Base-by-base conservation (phyloP, 2,329 filamentous ascomycete genomes). In the Mycogone perniciosa region DNA sequence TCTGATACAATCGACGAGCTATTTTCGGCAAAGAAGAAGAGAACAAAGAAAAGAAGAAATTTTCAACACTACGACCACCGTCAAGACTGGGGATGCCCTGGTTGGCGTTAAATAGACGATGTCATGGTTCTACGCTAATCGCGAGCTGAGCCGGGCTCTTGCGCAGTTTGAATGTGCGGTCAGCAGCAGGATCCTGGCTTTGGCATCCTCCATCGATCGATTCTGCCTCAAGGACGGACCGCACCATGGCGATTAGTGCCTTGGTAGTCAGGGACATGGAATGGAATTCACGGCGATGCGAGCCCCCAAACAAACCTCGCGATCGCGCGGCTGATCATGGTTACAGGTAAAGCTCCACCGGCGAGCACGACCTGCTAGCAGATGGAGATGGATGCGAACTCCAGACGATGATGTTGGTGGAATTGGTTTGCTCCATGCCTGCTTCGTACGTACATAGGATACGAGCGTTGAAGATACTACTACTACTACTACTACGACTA, bases 81-180 rank as follows among this genome's bases (percentile, higher is more conserved):
- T 20, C 31, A 27, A 46, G 27, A 11, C 41, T 37, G 29, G 31
- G 46, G 34, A 43, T 31, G 39, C 44, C 50, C 35, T 39, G 50
- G 43, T 42, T 34, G 38, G 29, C 38, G 39, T 48, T 33, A 13
- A 46, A 46, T 45, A 46, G 31, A 42, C 34, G 27, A 46, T 48
- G 46, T 42, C 46, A 30, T 35, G 7, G 20, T 50, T 50, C 41
- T 46, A 26, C 51, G 46, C 51, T 53, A 53, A 46, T 33, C 43
- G 39, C 39, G 34, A 53, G 46, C 51, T 50, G 46, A 46, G 34
- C 45, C 38, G 39, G 51, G 51, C 20, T 48, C 33, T 35, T 51
- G 48, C 44, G 35, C 50, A 30, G 29, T 43, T 30, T 39, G 38
- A 50, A 53, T 50, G 51, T 53, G 51, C 51, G 51, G 51, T 53